Conservation (phyloP, 2,329 filamentous ascomycete species). For the Stromatinia cepivora region DNA sequence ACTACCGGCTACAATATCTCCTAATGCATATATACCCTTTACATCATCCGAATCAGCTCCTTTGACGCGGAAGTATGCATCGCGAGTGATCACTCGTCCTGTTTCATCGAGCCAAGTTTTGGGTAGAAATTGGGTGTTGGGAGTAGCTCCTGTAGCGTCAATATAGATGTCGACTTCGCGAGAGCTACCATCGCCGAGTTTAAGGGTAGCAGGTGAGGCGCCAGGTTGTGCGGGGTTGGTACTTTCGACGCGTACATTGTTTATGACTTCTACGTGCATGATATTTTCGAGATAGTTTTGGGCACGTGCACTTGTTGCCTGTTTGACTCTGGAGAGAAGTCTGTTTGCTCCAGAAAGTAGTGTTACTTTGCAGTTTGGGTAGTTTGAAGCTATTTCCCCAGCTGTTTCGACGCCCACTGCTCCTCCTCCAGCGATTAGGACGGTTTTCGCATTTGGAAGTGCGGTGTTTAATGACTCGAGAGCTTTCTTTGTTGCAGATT, state of each 20-base stretch:
- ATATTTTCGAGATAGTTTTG: conserved; percentile 47
- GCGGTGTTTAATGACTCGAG: conserved; percentile 46
- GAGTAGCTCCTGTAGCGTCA: conserved; percentile 45
- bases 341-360: conserved; percentile 45
- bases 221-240: conserved; percentile 40
- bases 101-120: conserved; percentile 46
- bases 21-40: conserved; percentile 48
- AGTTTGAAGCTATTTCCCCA: conserved; percentile 47
- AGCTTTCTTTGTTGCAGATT: conserved; percentile 39
- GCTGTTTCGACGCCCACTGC: conserved; percentile 49
- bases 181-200: conserved; percentile 44
- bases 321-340: conserved; percentile 47
- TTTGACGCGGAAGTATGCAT: conserved; percentile 46
- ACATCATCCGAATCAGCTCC: conserved; percentile 41
- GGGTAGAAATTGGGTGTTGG: conserved; percentile 50
- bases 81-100: conserved; percentile 52
- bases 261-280: conserved; percentile 48
- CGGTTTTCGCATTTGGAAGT: conserved; percentile 45
- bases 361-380: conserved; percentile 47
- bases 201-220: conserved; percentile 41
- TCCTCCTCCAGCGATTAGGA: conserved; percentile 50
- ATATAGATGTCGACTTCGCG: conserved; percentile 51
- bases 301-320: conserved; percentile 44
- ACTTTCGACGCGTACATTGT: conserved; percentile 43
- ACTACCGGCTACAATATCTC: conserved; percentile 47